These are phyloP conservation scores for Rutstroemia sydowiana DNA, from an alignment of 2,329 filamentous ascomycete species.

Conservation along the genomic window DNA sequence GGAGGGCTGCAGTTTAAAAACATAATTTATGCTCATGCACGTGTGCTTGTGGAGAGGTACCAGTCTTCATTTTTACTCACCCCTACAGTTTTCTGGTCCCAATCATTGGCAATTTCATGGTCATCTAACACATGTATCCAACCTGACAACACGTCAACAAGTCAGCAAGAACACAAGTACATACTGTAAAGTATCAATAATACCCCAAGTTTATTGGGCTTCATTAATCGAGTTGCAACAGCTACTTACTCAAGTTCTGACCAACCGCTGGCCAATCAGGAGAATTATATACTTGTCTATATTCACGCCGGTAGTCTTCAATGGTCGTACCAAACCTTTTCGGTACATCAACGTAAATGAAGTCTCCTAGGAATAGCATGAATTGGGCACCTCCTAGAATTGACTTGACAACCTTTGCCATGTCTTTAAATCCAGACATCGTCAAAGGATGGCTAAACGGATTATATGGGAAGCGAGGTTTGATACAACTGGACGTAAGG, in stretches of 20 bases:
- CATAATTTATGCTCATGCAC: background rate
- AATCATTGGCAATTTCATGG: conserved; percentile 94
- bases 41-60: background rate
- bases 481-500: conserved; percentile 85
- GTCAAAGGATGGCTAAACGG: conserved; percentile 75
- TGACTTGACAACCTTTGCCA: conserved; percentile 64
- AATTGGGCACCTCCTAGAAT: conserved; percentile 60
- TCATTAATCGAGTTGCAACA: background rate
- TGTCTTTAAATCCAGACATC: conserved; percentile 70
- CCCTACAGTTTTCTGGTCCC: conserved; percentile 73
- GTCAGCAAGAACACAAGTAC: background rate
- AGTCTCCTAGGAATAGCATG: conserved; percentile 78
- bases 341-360: conserved; percentile 88
- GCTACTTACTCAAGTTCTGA: conserved; percentile 59
- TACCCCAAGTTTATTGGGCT: background rate
- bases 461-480: conserved; percentile 84
- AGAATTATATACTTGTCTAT: conserved; percentile 90
- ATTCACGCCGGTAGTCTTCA: conserved; percentile 81
- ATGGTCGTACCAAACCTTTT: conserved; percentile 63
- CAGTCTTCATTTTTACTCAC: conserved; percentile 35
- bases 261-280: conserved; percentile 78
- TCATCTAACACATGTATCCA: conserved; percentile 98
- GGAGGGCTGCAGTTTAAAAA: background rate
- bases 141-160: background rate
- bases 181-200: background rate